phyloP scores from a whole-genome alignment of 345 rosid genomes.

The Trapa incisa region DNA sequence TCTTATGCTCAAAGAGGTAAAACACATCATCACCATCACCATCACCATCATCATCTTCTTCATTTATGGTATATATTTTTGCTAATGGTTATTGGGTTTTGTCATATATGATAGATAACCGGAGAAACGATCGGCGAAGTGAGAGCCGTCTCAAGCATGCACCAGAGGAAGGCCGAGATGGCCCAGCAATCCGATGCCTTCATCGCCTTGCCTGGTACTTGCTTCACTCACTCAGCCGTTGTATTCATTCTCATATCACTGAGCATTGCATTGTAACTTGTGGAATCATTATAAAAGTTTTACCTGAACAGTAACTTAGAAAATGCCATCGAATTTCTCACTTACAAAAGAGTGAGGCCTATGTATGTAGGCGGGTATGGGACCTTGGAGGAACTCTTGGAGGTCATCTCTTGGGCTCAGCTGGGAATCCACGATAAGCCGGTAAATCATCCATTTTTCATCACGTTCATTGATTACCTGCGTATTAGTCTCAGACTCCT shows the following conservation, averaged over 20 bases:
- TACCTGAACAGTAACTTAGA: no score
- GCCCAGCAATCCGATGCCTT: constrained; percentile 76
- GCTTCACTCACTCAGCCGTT: background rate
- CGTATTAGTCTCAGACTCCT: no score
- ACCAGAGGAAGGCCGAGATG: constrained; percentile 76
- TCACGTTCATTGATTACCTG: no score
- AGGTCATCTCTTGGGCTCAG: constrained; percentile 80
- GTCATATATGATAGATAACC: constrained; percentile 25
- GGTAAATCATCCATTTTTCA: constrained; percentile 13
- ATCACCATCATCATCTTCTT: no score
- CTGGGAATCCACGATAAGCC: constrained; percentile 68
- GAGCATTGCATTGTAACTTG: no score
- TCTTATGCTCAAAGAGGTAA: constrained; percentile 56
- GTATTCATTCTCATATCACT: background rate
- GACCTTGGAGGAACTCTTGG: constrained; percentile 61
- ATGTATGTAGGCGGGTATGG: constrained; percentile 53
- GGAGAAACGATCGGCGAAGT: constrained; percentile 68
- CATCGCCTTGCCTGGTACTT: constrained; percentile 53
- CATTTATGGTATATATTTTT: no score
- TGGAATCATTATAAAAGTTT: no score
- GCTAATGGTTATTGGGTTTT: background rate
- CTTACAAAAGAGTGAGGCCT: no score
- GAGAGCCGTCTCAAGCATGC: constrained; percentile 59
- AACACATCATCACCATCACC: no score
- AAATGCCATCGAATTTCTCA: background rate